A percentile compares a stretch with the other conserved stretches of the same genome.
Evolutionary conservation across 139 green algal genomes (phyloP).

Genomic region (Micractinium conductrix): DNA sequence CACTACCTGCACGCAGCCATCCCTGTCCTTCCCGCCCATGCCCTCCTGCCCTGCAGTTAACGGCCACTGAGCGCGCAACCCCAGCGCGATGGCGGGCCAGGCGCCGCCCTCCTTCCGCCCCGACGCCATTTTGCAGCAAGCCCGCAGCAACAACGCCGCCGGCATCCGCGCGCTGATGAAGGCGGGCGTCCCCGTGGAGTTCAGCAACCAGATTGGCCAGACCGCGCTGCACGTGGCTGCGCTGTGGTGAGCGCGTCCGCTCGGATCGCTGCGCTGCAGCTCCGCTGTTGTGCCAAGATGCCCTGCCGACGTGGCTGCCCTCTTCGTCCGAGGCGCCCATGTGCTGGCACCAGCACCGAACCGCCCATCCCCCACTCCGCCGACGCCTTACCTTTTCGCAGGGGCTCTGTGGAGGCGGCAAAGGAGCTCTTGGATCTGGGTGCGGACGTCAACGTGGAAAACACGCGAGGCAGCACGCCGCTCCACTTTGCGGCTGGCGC

Average conservation of each 20-base stretch:
- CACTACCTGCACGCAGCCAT: too few relatives aligned
- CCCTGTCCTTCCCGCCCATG: too few relatives aligned
- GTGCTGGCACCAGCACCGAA: too few relatives aligned
- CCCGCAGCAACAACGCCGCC: conserved; percentile 6
- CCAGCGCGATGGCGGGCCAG: too few relatives aligned
- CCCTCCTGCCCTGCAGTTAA: too few relatives aligned
- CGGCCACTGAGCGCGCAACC: too few relatives aligned
- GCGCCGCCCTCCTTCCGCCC: neutral
- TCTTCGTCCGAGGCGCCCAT: too few relatives aligned
- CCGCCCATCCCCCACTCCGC: too few relatives aligned
- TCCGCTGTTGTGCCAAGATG: neutral
- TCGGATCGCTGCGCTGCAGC: neutral
- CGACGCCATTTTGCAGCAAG: neutral
- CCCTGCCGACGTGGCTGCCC: too few relatives aligned
- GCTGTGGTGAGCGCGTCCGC: conserved; percentile 17
- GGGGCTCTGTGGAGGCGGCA: conserved; percentile 24
- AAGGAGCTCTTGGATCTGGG: conserved; percentile 56
- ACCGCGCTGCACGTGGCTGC: conserved; percentile 65
- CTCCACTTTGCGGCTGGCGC: conserved; percentile 74
- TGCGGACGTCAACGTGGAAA: conserved; percentile 49
- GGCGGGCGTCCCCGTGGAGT: conserved; percentile 8
- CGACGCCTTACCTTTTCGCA: too few relatives aligned
- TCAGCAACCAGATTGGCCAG: conserved; percentile 61
- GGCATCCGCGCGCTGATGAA: conserved; percentile 4
- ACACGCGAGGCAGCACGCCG: conserved; percentile 42